Conservation (phyloP, 352 stramenopile species). For the Peronosclerospora sorghi region DNA sequence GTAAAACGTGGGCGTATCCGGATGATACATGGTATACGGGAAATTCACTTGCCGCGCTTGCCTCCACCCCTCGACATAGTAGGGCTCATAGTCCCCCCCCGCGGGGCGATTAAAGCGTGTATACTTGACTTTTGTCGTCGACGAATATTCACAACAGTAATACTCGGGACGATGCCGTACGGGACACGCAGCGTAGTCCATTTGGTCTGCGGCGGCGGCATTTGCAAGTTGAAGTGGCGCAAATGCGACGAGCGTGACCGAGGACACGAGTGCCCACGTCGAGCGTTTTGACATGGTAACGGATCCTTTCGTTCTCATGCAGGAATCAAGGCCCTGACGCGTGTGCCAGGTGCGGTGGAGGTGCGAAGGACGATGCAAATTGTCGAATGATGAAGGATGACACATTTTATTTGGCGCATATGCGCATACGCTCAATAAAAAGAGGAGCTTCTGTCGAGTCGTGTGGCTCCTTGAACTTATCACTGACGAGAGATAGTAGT, state of each 20-base stretch:
- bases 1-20: conserved; percentile 17
- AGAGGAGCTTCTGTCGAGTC: too few relatives aligned
- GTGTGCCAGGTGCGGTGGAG: too few relatives aligned
- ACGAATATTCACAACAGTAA: conserved; percentile 27
- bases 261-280: not conserved
- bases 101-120: conserved; percentile 25
- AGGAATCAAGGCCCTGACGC: too few relatives aligned
- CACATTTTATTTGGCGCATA: too few relatives aligned
- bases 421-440: too few relatives aligned
- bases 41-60: conserved; percentile 28
- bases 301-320: too few relatives aligned
- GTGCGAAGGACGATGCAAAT: too few relatives aligned
- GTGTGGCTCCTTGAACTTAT: too few relatives aligned
- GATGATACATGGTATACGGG: conserved; percentile 22
- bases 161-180: conserved; percentile 22
- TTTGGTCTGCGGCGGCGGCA: conserved; percentile 12
- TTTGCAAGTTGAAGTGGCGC: not conserved
- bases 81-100: conserved; percentile 20
- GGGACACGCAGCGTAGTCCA: conserved; percentile 25
- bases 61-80: conserved; percentile 27
- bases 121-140: conserved; percentile 17
- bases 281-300: too few relatives aligned
- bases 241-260: not conserved
- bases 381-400: too few relatives aligned
- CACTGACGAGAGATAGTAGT: too few relatives aligned